Base-by-base conservation (phyloP, 2,329 filamentous ascomycete species). In the Aureobasidium subglaciale region DNA sequence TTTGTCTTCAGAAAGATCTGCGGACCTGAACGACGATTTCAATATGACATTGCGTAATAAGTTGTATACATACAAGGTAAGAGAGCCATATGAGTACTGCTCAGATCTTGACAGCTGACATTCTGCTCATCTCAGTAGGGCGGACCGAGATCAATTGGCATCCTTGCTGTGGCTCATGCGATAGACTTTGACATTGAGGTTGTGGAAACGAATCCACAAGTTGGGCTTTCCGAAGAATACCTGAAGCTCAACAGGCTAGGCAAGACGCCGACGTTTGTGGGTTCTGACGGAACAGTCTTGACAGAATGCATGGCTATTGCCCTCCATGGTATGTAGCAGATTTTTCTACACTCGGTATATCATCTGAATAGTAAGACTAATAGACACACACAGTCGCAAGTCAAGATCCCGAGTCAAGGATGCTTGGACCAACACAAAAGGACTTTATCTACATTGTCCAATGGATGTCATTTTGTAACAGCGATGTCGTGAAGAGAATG, bases 371-470 rank as follows among this genome's bases (percentile, higher is more conserved):
- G n/a, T n/a, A n/a, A 16, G 30, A 29, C 35, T 29, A 49, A 5
- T 7, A 16, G 3, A 29, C 18, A 5, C 15, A 30, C 18, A 9
- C n/a, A 52, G 34, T 52, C 7, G 24, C 48, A 22, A 52, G 48
- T 40, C 34, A 52, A 18, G 24, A 52, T 22, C 8, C 48, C 4
- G 15, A 29, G 30, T 38, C 93, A 68, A 95, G 90, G 66, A 90
- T 99, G 63, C 85, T 99, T 68, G 93, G 93, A 71, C 97, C 96
- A 86, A 97, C 91, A 78, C 99, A 99, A 86, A 91, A 97, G 82
- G 93, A 99, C 84, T 90, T 97, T 76, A 93, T 93, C 67, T 90
- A 90, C 65, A 97, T 99, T 75, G 81, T 99, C 72, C 89, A 87
- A 77, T 99, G 93, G 93, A 85, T 96, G 86, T 97, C 92, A 63